Conservation (phyloP, 2,329 filamentous ascomycete species). For the Fusarium albidum region DNA sequence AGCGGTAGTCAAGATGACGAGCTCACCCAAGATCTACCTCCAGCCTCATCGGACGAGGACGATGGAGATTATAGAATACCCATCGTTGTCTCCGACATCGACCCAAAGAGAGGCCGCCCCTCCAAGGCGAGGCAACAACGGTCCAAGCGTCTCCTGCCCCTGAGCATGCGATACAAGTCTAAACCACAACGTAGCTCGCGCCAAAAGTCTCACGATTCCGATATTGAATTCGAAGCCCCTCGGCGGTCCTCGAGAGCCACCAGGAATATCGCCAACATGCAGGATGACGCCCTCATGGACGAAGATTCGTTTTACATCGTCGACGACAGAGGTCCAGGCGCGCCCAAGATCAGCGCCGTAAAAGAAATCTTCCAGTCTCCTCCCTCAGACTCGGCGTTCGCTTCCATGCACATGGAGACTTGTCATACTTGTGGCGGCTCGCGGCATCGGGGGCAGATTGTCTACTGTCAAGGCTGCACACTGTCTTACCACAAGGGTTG, state of each 20-base stretch:
- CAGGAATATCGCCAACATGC: slow-evolving; percentile 54
- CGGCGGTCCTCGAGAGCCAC: slow-evolving; percentile 59
- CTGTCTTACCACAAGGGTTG: slow-evolving; percentile 84
- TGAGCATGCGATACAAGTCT: slow-evolving; percentile 19
- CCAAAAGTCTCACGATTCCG: slow-evolving; percentile 47
- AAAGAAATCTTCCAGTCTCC: slow-evolving; percentile 77
- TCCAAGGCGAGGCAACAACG: slow-evolving; percentile 31
- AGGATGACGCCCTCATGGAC: slow-evolving; percentile 63
- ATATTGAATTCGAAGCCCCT: slow-evolving; percentile 62
- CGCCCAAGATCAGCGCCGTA: slow-evolving; percentile 68
- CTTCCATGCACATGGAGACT: slow-evolving; percentile 69
- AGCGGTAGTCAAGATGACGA: slow-evolving; percentile 43
- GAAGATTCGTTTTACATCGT: slow-evolving; percentile 64
- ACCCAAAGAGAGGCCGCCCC: slow-evolving; percentile 34
- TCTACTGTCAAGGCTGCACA: slow-evolving; percentile 93
- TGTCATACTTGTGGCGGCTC: slow-evolving; percentile 74
- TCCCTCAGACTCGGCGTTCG: slow-evolving; percentile 71
- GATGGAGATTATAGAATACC: slow-evolving; percentile 44
- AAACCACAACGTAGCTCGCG: slow-evolving; percentile 9
- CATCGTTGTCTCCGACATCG: slow-evolving; percentile 49
- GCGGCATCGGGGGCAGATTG: slow-evolving; percentile 68
- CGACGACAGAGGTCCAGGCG: slow-evolving; percentile 53
- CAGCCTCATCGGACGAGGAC: slow-evolving; percentile 41
- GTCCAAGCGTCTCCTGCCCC: slow-evolving; percentile 31
- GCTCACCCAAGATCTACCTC: slow-evolving; percentile 41